A percentile compares a stretch with the other conserved stretches of the same genome.
Evolutionary conservation across 306 rosid genomes (phyloP).

Genomic region (Rosa lucieae): DNA sequence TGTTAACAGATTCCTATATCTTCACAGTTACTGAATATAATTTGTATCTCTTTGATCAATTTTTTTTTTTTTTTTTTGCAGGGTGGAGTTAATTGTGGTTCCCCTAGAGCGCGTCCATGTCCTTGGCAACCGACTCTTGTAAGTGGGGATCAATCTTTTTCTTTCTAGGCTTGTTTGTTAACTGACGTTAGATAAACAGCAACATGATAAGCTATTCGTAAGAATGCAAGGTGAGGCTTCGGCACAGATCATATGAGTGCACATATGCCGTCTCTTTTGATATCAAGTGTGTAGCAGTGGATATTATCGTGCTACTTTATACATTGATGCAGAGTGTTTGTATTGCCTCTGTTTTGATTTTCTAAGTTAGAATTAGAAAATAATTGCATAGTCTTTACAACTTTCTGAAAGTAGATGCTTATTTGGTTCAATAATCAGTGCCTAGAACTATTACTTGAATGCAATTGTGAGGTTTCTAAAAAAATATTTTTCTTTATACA

Average conservation of each 20-base stretch:
- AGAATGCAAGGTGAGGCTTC: neutral
- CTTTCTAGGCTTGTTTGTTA: conserved; percentile 18
- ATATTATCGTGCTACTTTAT: too few species aligned
- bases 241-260: neutral
- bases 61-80: conserved; percentile 34
- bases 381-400: neutral
- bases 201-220: neutral
- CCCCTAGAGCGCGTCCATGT: conserved; percentile 73
- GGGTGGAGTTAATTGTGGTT: conserved; percentile 85
- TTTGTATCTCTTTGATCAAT: neutral
- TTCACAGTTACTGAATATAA: neutral
- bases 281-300: too few species aligned
- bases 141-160: conserved; percentile 31
- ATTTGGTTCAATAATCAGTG: neutral
- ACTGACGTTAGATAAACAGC: neutral
- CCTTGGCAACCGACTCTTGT: conserved; percentile 75
- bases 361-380: neutral
- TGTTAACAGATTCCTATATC: neutral
- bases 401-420: neutral
- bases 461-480: conserved; percentile 18
- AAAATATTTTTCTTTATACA: conserved; percentile 33
- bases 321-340: too few species aligned
- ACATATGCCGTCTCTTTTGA: too few species aligned
- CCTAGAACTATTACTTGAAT: neutral
- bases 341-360: too few species aligned